Conservation (phyloP, 148 eudicot species). For the Vaccinium corymbosum region DNA sequence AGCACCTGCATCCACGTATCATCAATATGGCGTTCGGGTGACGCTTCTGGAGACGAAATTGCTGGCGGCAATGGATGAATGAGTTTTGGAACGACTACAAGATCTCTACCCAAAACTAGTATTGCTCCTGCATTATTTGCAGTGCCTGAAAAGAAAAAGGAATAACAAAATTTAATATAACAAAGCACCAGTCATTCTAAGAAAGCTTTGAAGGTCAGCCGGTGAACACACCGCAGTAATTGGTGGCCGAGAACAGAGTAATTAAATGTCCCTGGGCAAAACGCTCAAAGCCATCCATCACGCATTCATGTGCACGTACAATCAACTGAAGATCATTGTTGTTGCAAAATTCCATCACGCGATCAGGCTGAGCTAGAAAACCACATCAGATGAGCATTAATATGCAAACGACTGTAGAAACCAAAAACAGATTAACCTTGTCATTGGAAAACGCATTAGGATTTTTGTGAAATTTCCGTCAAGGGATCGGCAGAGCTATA, state of each 20-base stretch:
- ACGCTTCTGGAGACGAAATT: conserved; percentile 73
- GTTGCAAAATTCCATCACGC: conserved; percentile 97
- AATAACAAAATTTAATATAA: not conserved
- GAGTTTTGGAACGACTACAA: conserved; percentile 95
- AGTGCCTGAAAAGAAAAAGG: conserved; percentile 52
- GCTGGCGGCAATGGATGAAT: conserved; percentile 99
- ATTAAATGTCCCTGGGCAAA: conserved; percentile 99
- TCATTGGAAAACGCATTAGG: not conserved
- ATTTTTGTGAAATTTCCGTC: not conserved
- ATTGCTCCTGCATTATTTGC: conserved; percentile 99
- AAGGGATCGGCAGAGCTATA: not conserved
- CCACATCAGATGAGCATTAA: conserved; percentile 3
- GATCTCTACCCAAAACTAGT: conserved; percentile 90
- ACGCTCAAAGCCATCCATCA: conserved; percentile 99
- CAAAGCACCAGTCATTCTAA: not conserved
- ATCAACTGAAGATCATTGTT: conserved; percentile 95
- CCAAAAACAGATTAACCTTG: not conserved
- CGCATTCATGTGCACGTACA: conserved; percentile 99
- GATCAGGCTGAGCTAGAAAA: conserved; percentile 68
- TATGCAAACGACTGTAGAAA: not conserved
- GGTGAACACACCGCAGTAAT: conserved; percentile 75
- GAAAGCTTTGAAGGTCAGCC: not conserved
- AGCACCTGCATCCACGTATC: conserved; percentile 99
- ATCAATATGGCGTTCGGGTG: conserved; percentile 91
- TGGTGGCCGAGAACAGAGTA: conserved; percentile 96